A percentile compares a stretch with the other conserved stretches of the same genome.
Evolutionary conservation across 2,329 filamentous ascomycete species (phyloP).

Genomic region (Triangularia setosa): DNA sequence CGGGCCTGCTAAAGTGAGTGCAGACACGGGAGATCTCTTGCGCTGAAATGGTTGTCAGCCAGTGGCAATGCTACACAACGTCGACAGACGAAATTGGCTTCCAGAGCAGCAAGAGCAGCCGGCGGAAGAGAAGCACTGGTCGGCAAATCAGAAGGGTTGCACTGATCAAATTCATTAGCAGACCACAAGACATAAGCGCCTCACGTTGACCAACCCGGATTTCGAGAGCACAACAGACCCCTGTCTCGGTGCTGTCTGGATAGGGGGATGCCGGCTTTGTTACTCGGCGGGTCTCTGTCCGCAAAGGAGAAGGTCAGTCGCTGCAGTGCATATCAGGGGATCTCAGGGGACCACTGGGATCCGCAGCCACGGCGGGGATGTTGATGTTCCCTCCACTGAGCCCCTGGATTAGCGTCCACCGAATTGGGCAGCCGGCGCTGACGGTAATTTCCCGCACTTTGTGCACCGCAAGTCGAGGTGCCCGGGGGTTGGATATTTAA

Average conservation of each 20-base stretch:
- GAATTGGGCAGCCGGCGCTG: slow-evolving; percentile 21
- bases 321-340: not conserved
- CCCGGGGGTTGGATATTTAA: slow-evolving; percentile 33
- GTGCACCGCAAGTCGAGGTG: slow-evolving; percentile 6
- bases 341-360: slow-evolving; percentile 11
- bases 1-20: slow-evolving; percentile 4
- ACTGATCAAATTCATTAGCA: slow-evolving; percentile 2
- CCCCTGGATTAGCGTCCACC: slow-evolving; percentile 30
- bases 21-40: not conserved
- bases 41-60: not conserved
- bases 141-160: slow-evolving; percentile 12
- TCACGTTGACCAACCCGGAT: slow-evolving; percentile 11
- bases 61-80: slow-evolving; percentile 6
- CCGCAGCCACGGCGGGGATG: slow-evolving; percentile 17
- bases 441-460: slow-evolving; percentile 25
- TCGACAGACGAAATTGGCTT: not conserved
- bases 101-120: not conserved
- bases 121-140: not conserved
- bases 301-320: slow-evolving; percentile 5
- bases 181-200: slow-evolving; percentile 12
- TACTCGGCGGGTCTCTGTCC: slow-evolving; percentile 7
- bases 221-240: not conserved
- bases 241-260: slow-evolving; percentile 13
- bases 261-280: slow-evolving; percentile 8
- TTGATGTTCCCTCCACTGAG: slow-evolving; percentile 27